phyloP scores from a whole-genome alignment of 768 basidiomycete species.

The Macrocybe gigantea region DNA sequence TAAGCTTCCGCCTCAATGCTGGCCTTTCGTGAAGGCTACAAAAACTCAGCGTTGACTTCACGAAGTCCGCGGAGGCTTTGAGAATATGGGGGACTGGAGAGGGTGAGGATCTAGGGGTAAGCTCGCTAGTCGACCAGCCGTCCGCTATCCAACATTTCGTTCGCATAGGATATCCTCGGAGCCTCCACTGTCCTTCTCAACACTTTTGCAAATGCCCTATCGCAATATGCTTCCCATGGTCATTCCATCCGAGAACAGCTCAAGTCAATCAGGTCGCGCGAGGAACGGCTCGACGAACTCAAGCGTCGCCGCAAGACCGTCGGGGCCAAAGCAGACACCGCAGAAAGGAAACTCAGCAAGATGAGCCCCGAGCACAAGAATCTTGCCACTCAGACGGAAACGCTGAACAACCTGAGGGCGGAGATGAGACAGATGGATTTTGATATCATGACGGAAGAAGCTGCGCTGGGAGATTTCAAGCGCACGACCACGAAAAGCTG shows the following conservation, averaged over 20 bases:
- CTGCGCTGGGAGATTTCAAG: constrained; percentile 79
- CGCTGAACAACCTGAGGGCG: constrained; percentile 61
- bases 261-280: constrained; percentile 78
- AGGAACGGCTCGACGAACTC: constrained; percentile 77
- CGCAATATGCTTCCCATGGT: constrained; percentile 67
- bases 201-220: constrained; percentile 62
- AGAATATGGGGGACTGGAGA: constrained; percentile 72
- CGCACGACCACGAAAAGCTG: constrained; percentile 59
- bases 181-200: constrained; percentile 63
- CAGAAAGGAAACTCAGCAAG: constrained; percentile 84
- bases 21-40: constrained; percentile 42
- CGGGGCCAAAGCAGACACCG: constrained; percentile 67
- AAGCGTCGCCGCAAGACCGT: constrained; percentile 65
- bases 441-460: constrained; percentile 81
- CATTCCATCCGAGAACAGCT: constrained; percentile 65
- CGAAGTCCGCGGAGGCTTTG: constrained; percentile 68
- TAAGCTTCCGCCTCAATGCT: not conserved
- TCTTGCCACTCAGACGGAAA: constrained; percentile 63
- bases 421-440: constrained; percentile 77
- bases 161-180: constrained; percentile 61
- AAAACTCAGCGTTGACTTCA: constrained; percentile 58
- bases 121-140: constrained; percentile 16
- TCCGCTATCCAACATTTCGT: constrained; percentile 1
- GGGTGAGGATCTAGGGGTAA: constrained; percentile 76
- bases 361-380: constrained; percentile 91